Base-by-base conservation (phyloP, 2,329 filamentous ascomycete genomes). In the Diaporthe batatas region DNA sequence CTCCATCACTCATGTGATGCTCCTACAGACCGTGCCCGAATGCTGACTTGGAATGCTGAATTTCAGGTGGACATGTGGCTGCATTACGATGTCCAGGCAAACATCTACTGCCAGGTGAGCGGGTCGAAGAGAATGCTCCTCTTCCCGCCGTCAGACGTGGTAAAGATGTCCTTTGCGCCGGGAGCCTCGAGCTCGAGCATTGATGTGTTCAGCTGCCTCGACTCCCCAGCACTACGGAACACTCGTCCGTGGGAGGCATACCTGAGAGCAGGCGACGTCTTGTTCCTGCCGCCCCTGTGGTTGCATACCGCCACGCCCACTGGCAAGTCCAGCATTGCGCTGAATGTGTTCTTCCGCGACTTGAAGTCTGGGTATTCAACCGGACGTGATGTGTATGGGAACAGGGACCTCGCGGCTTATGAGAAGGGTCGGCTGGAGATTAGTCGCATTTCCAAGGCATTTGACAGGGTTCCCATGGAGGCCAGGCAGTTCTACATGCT, bases 261-360 rank as follows among this genome's bases (percentile, higher is more conserved):
- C 0, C 84, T 98, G 6, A 80, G 85, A 0, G 90, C 92, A 0
- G 94, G 94, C 1, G 94, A 97, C 72, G 87, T 95, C 2, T 83
- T 98, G 11, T 96, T 93, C 80, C 87, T 98, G 39, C 95, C 95
- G 0, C 90, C 94, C 0, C 87, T 96, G 77, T 98, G 95, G 95
- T 86, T 94, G 16, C 95, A 98, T 81, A 92, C 94, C 0, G 92
- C 91, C 1, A 86, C 88, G 0, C 91, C 92, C 0, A 85, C 81
- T 0, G 83, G 87, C 10, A 80, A 84, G 57, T 80, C 90, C 73
- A 95, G 93, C 76, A 86, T 97, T 10, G 94, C 94, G 0, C 91
- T 98, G n/a, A 98, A 98, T 79, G 89, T 96, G 36, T 98, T 98
- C 84, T 98, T 97, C 83, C 90, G 91, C 55, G 92, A 91, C 74